A percentile compares a stretch with the other conserved stretches of the same genome.
These are phyloP conservation scores for Mucor ambiguus DNA, from an alignment of 371 early-diverging fungal genomes.

Conservation along the genomic window DNA sequence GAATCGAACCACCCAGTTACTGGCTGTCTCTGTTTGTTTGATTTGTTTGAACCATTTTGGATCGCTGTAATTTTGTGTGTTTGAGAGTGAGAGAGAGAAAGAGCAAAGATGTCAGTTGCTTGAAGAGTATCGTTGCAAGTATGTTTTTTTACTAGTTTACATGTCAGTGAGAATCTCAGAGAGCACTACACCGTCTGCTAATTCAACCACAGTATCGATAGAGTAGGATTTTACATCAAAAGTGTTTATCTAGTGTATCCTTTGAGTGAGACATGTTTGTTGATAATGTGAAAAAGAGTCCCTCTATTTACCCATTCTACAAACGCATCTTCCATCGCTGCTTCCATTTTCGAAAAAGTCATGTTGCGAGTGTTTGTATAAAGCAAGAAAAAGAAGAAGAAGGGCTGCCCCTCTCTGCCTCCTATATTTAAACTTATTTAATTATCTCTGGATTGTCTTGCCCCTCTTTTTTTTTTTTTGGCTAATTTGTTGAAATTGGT, in stretches of 20 bases:
- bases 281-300: neutral
- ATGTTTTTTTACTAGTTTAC: conserved; percentile 52
- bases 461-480: conserved; percentile 10
- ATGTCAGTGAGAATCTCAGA: conserved; percentile 82
- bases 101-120: neutral
- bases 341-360: conserved; percentile 55
- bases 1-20: conserved; percentile 90
- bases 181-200: conserved; percentile 80
- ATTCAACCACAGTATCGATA: conserved; percentile 70
- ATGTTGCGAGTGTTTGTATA: conserved; percentile 13
- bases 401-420: neutral
- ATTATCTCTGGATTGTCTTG: conserved; percentile 4
- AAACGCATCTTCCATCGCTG: conserved; percentile 56
- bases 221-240: conserved; percentile 67
- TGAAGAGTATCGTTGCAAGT: no score
- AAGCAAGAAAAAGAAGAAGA: conserved; percentile 5
- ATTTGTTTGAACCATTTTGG: conserved; percentile 86
- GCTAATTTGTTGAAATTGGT: neutral
- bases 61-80: conserved; percentile 63
- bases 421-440: conserved; percentile 3
- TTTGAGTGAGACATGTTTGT: conserved; percentile 4
- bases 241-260: conserved; percentile 65
- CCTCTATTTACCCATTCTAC: conserved; percentile 52
- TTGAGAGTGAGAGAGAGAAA: no score
- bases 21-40: conserved; percentile 63